A percentile compares a stretch with the other conserved stretches of the same genome.
These are phyloP conservation scores for Citrus inodora DNA, from an alignment of 345 rosid genomes.

Conservation along the genomic window DNA sequence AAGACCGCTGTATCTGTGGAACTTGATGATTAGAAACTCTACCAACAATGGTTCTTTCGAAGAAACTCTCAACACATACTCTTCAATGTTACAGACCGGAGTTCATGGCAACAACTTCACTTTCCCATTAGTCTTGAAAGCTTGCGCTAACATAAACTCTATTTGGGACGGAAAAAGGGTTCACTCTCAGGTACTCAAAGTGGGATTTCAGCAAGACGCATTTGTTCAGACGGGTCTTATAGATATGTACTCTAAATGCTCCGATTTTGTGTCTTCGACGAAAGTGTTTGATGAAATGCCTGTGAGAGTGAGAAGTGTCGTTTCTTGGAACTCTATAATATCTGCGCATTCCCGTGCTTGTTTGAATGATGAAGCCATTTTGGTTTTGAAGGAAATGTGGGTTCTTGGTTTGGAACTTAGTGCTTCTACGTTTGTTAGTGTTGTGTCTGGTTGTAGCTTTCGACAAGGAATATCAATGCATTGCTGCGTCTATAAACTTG, in stretches of 20 bases:
- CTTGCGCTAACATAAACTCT: conserved; percentile 13
- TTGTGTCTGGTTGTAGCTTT: conserved; percentile 18
- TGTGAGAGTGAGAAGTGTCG: conserved; percentile 10
- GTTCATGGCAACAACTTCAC: conserved; percentile 24
- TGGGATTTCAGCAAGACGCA: conserved; percentile 18
- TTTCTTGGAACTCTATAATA: conserved; percentile 30
- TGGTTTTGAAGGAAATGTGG: conserved; percentile 19
- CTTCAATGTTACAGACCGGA: conserved; percentile 15
- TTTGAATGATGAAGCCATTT: conserved; percentile 15
- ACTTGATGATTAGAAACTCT: conserved; percentile 25
- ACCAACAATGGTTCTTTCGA: conserved; percentile 8
- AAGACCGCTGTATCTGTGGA: conserved; percentile 20
- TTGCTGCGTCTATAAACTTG: conserved; percentile 26
- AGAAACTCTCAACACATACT: conserved; percentile 9
- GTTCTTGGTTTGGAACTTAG: conserved; percentile 23
- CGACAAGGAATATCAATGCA: conserved; percentile 27
- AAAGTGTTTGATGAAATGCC: conserved; percentile 32
- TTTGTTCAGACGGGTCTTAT: conserved; percentile 24
- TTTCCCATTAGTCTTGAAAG: conserved; percentile 25
- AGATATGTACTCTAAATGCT: conserved; percentile 29
- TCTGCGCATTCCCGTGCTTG: conserved; percentile 23
- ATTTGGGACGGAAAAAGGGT: conserved; percentile 7
- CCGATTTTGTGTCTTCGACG: neutral
- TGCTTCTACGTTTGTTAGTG: conserved; percentile 23
- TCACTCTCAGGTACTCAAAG: conserved; percentile 12